phyloP scores from a whole-genome alignment of 2,329 filamentous ascomycete genomes.

The Cercospora brassicicola region DNA sequence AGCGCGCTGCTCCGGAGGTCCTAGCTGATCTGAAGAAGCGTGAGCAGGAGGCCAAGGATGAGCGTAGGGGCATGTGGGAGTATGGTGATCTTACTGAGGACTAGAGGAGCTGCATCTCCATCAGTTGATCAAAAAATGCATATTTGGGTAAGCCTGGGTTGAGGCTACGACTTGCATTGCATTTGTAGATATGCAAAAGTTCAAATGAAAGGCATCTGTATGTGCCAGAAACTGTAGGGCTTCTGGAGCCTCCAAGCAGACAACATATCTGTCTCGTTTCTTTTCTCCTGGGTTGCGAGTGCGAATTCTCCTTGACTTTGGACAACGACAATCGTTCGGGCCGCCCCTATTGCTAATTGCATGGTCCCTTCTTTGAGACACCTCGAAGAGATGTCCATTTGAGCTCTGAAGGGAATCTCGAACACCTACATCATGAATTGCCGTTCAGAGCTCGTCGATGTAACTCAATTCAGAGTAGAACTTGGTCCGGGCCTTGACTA shows the following conservation, averaged over 20 bases:
- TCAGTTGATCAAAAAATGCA: neutral
- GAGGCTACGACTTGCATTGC: neutral
- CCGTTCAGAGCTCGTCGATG: neutral
- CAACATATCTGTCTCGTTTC: neutral
- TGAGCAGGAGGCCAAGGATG: slow-evolving; percentile 75
- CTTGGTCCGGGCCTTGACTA: neutral
- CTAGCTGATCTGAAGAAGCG: slow-evolving; percentile 70
- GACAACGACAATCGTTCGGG: too few species aligned
- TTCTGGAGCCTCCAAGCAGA: neutral
- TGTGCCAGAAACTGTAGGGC: neutral
- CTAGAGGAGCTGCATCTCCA: slow-evolving; percentile 20
- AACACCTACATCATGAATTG: neutral
- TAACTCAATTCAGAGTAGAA: neutral
- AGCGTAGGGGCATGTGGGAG: slow-evolving; percentile 90
- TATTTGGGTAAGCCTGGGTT: neutral
- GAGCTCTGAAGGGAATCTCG: neutral
- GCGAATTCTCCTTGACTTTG: too few species aligned
- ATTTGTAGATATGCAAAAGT: slow-evolving; percentile 1
- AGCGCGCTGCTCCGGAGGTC: slow-evolving; percentile 71
- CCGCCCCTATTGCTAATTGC: too few species aligned
- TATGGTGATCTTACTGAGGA: slow-evolving; percentile 96
- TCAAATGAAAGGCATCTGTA: neutral
- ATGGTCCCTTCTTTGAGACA: too few species aligned
- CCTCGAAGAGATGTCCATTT: neutral
- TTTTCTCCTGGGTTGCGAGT: neutral